These are phyloP conservation scores for Aspergillus egyptiacus DNA, from an alignment of 495 filamentous ascomycete genomes.

Conservation along the genomic window DNA sequence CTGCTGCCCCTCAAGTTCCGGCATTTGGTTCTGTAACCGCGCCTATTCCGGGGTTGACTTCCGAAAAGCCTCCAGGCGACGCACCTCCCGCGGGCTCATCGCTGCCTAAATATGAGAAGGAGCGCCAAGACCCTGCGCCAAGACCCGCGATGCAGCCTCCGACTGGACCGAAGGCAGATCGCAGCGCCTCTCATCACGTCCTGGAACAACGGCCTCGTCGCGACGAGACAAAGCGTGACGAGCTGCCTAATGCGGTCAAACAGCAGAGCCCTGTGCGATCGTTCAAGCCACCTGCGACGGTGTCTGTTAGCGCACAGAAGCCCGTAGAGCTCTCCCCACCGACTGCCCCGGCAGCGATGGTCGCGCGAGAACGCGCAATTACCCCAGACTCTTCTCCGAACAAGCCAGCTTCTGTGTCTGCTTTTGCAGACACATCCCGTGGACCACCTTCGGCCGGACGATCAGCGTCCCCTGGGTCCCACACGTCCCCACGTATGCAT, in stretches of 20 bases:
- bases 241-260: slow-evolving; percentile 11
- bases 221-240: slow-evolving; percentile 20
- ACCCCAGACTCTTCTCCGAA: slow-evolving; percentile 18
- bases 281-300: slow-evolving; percentile 17
- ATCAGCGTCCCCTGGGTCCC: slow-evolving; percentile 30
- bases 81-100: slow-evolving; percentile 34
- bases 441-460: slow-evolving; percentile 26
- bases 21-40: slow-evolving; percentile 62
- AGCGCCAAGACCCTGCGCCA: slow-evolving; percentile 19
- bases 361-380: slow-evolving; percentile 22
- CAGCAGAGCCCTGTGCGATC: slow-evolving; percentile 15
- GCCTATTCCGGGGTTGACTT: slow-evolving; percentile 25
- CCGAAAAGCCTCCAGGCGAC: slow-evolving; percentile 33
- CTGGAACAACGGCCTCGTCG: slow-evolving; percentile 20
- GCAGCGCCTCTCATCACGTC: slow-evolving; percentile 19
- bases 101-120: slow-evolving; percentile 28
- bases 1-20: slow-evolving; percentile 74
- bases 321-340: slow-evolving; percentile 34
- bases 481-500: slow-evolving; percentile 46
- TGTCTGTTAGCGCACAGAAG: slow-evolving; percentile 14
- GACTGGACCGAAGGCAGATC: slow-evolving; percentile 38
- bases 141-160: slow-evolving; percentile 29
- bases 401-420: slow-evolving; percentile 18
- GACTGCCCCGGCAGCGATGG: slow-evolving; percentile 39
- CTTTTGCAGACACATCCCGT: slow-evolving; percentile 28